Base-by-base conservation (phyloP, 257 asterid genomes). In the Primulina tabacum region DNA sequence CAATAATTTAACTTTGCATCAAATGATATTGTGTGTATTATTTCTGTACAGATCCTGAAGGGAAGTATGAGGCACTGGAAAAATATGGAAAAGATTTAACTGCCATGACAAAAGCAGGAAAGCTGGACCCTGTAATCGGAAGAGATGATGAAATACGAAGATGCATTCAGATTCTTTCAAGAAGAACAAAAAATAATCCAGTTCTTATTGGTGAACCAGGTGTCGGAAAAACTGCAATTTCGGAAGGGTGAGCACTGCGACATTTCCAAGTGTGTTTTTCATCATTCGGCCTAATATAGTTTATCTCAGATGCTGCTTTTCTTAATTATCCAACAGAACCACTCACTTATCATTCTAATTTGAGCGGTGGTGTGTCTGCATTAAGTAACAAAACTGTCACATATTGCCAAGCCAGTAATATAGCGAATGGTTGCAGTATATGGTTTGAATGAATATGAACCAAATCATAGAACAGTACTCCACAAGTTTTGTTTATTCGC, bases 41-140 rank as follows among this genome's bases (percentile, higher is more conserved):
- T 11, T 43, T 14, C 55, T 43, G 56, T 58, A 37, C 89, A 94
- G 97, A 91, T 76, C 97, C 99, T 7, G 98, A 92, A 80, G 97
- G 97, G 16, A 92, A 92, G 73, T 92, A 90, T 61, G 98, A 92
- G 74, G 84, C 93, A 38, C 84, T 92, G 34, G 96, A 91, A 78
- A 91, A 91, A 79, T 94, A 94, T 63, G 99, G 99, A 62, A 91
- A 94, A 78, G 99, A 94, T 84, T 82, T 94, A 69, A 94, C 99
- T 18, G 93, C 95, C 66, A 89, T 94, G 97, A 97, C 97, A 53
- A 94, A 80, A 85, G 87, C 92, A 8, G 99, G 99, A 68, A 94
- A 94, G 81, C 84, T 94, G 79, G 99, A 94, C 69, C 97, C 99
- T 65, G 97, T 94, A 61, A 94, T 94, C 75, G 99, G 99, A 78